These are phyloP conservation scores for Lentinula lateritia DNA, from an alignment of 768 basidiomycete genomes.

Conservation along the genomic window DNA sequence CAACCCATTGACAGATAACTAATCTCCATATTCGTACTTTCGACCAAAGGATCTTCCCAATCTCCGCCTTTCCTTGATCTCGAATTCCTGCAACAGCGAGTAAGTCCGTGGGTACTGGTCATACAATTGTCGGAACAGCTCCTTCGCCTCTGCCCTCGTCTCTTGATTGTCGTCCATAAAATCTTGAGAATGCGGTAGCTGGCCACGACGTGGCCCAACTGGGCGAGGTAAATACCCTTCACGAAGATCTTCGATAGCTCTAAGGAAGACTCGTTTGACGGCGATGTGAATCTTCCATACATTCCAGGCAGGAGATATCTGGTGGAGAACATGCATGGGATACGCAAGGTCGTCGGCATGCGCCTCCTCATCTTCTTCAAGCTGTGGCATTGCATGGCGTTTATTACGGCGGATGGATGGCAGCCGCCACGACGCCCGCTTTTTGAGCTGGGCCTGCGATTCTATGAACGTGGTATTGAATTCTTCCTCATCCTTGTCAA, in stretches of 20 bases:
- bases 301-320: slow-evolving; percentile 59
- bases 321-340: slow-evolving; percentile 54
- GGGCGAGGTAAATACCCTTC: slow-evolving; percentile 46
- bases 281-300: slow-evolving; percentile 58
- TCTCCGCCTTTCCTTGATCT: background rate
- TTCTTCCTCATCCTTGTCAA: background rate
- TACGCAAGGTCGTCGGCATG: slow-evolving; percentile 45
- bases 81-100: slow-evolving; percentile 15
- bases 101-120: slow-evolving; percentile 45
- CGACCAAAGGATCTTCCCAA: background rate
- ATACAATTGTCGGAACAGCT: slow-evolving; percentile 41
- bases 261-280: slow-evolving; percentile 41
- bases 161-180: slow-evolving; percentile 18
- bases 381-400: slow-evolving; percentile 9
- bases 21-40: background rate
- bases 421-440: slow-evolving; percentile 1
- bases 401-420: slow-evolving; percentile 7
- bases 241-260: slow-evolving; percentile 41
- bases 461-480: background rate
- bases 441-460: background rate
- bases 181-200: slow-evolving; percentile 15
- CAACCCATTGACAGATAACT: background rate
- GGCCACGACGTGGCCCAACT: slow-evolving; percentile 21
- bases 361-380: slow-evolving; percentile 9
- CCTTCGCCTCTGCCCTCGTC: slow-evolving; percentile 25